A percentile compares a stretch with the other conserved stretches of the same genome.
Conservation (phyloP, 179 eudicot species). For the Beta corolliflora region DNA sequence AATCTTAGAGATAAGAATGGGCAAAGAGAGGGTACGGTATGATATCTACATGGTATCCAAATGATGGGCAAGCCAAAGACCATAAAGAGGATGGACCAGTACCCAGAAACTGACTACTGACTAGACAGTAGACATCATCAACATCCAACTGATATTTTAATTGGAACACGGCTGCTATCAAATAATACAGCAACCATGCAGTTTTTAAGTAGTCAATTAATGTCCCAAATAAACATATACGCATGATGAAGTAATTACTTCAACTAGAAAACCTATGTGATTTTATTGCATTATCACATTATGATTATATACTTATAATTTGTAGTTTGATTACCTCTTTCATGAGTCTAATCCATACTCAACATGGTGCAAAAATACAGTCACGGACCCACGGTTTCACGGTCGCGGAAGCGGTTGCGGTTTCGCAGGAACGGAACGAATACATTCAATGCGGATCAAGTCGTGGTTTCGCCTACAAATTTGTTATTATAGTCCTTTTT, state of each 20-base stretch:
- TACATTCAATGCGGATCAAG: too few relatives aligned
- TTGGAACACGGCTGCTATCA: neutral
- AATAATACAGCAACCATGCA: neutral
- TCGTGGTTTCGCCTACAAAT: too few relatives aligned
- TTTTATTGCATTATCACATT: too few relatives aligned
- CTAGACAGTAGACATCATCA: constrained; percentile 19
- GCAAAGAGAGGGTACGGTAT: constrained; percentile 20
- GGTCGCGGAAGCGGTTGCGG: too few relatives aligned
- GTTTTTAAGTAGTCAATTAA: neutral
- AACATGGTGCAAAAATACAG: too few relatives aligned
- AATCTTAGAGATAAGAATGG: constrained; percentile 23
- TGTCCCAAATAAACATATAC: neutral
- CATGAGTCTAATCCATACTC: too few relatives aligned
- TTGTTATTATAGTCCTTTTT: too few relatives aligned
- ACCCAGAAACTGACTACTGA: constrained; percentile 11
- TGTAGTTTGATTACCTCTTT: too few relatives aligned
- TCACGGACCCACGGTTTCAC: too few relatives aligned
- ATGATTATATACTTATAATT: too few relatives aligned
- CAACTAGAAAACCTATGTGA: too few relatives aligned
- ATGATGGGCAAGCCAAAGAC: constrained; percentile 20
- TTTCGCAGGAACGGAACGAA: too few relatives aligned
- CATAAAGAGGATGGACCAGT: constrained; percentile 26
- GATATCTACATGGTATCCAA: constrained; percentile 9
- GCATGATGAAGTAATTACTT: neutral
- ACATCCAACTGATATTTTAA: neutral